A percentile compares a stretch with the other conserved stretches of the same genome.
Conservation (phyloP, 345 rosid genomes). For the Euclidium syriacum region DNA sequence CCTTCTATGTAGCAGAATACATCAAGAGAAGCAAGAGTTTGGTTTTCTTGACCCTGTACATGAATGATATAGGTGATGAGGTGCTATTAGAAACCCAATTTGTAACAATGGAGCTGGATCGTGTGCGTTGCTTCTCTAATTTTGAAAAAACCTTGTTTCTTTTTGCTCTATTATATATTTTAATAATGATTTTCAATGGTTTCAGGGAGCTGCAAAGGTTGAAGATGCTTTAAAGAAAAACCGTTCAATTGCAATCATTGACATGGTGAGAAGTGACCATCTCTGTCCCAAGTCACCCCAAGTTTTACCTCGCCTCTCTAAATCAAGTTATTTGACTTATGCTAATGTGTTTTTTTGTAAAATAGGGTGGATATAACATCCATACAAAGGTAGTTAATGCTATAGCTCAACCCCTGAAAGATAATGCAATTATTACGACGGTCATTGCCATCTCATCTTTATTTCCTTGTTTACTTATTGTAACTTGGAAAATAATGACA, state of each 20-base stretch:
- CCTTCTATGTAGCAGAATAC: slow-evolving; percentile 77
- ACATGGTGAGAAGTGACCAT: slow-evolving; percentile 56
- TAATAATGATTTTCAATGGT: slow-evolving; percentile 11
- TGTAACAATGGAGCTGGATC: neutral
- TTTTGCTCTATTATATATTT: neutral
- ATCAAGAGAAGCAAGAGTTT: slow-evolving; percentile 80
- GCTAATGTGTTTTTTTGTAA: neutral
- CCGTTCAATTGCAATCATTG: slow-evolving; percentile 63
- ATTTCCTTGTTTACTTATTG: neutral
- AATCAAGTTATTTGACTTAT: neutral
- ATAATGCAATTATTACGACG: slow-evolving; percentile 62
- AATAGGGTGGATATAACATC: slow-evolving; percentile 93
- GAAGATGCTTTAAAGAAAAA: slow-evolving; percentile 88
- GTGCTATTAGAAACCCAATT: slow-evolving; percentile 31
- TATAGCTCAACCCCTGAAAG: slow-evolving; percentile 72
- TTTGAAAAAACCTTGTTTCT: neutral
- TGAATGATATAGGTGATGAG: slow-evolving; percentile 97
- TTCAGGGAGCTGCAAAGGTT: slow-evolving; percentile 81
- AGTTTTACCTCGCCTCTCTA: neutral
- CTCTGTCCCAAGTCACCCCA: neutral
- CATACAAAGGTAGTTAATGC: slow-evolving; percentile 65
- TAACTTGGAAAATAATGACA: slow-evolving; percentile 14
- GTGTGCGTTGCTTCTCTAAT: neutral
- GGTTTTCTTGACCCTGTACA: slow-evolving; percentile 91
- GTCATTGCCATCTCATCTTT: slow-evolving; percentile 40